These are phyloP conservation scores for Melaleuca quinquenervia DNA, from an alignment of 345 rosid species.

Conservation along the genomic window DNA sequence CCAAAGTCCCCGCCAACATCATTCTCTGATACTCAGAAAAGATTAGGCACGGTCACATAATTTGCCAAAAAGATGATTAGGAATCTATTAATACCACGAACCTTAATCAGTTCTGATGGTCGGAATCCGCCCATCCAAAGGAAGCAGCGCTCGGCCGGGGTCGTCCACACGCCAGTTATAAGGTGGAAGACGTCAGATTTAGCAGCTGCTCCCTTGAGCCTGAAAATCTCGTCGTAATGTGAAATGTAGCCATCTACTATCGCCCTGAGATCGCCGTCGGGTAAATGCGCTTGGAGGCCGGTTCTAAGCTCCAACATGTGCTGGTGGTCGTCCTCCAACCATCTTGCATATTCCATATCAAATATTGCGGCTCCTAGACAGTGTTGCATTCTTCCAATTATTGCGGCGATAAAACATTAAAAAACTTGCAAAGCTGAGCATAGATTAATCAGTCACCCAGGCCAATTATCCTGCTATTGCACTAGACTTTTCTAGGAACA, in stretches of 20 bases:
- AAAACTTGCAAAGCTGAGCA: background rate
- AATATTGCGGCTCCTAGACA: conserved; percentile 71
- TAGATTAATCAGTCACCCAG: background rate
- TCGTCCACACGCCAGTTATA: conserved; percentile 77
- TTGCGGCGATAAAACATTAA: background rate
- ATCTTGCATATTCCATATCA: conserved; percentile 89
- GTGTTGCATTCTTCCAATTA: background rate
- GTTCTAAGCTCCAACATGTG: conserved; percentile 80
- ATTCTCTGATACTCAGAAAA: background rate
- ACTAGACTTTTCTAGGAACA: background rate
- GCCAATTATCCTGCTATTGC: background rate
- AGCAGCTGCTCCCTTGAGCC: conserved; percentile 51
- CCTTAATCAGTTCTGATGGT: conserved; percentile 96
- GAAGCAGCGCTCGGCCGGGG: conserved; percentile 92
- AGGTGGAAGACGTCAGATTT: conserved; percentile 86
- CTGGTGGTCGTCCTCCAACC: conserved; percentile 83
- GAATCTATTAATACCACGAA: background rate
- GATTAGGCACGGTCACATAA: background rate
- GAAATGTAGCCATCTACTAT: conserved; percentile 72
- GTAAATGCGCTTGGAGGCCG: conserved; percentile 63
- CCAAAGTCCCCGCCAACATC: background rate
- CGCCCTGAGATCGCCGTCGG: conserved; percentile 57
- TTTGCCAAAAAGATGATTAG: background rate
- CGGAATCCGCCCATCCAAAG: conserved; percentile 98
- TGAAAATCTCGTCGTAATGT: conserved; percentile 85